Evolutionary conservation across 192 early-diverging fungal species (phyloP).

Genomic region (Linnemannia elongata): DNA sequence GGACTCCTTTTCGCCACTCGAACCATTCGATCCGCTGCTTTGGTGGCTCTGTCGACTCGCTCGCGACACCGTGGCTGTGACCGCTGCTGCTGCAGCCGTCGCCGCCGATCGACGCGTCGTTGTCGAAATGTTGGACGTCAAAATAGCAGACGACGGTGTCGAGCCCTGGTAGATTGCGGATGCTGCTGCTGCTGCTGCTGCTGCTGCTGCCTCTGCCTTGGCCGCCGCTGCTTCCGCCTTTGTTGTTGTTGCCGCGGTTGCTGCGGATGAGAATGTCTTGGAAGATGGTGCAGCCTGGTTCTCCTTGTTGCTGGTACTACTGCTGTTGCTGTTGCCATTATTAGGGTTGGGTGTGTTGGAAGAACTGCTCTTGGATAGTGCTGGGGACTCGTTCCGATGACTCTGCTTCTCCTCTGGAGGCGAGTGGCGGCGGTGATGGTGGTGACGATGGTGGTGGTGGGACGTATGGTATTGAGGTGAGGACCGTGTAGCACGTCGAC

Average conservation of each 20-base stretch:
- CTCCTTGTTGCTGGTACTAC: background rate
- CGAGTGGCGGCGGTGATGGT: slow-evolving; percentile 18
- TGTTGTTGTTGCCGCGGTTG: background rate
- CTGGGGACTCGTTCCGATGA: slow-evolving; percentile 22
- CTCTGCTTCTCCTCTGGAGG: slow-evolving; percentile 30
- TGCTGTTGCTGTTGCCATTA: background rate
- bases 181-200: background rate
- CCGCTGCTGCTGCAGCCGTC: slow-evolving; percentile 44
- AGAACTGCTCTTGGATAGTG: background rate
- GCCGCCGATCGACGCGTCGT: slow-evolving; percentile 49
- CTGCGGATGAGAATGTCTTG: background rate
- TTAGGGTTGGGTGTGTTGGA: background rate
- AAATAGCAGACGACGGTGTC: slow-evolving; percentile 41
- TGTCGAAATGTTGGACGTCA: slow-evolving; percentile 43
- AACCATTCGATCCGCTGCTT: slow-evolving; percentile 8
- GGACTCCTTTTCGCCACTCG: slow-evolving; percentile 12
- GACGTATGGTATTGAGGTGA: slow-evolving; percentile 26
- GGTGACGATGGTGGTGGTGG: slow-evolving; percentile 5
- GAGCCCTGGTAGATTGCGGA: slow-evolving; percentile 13
- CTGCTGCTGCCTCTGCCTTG: background rate
- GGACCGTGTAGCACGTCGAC: slow-evolving; percentile 46
- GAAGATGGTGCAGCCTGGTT: background rate
- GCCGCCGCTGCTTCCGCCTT: background rate
- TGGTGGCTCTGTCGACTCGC: slow-evolving; percentile 21
- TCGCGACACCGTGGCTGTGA: slow-evolving; percentile 32